phyloP scores from a whole-genome alignment of 2,329 filamentous ascomycete species.

The Diplodia scrobiculata region DNA sequence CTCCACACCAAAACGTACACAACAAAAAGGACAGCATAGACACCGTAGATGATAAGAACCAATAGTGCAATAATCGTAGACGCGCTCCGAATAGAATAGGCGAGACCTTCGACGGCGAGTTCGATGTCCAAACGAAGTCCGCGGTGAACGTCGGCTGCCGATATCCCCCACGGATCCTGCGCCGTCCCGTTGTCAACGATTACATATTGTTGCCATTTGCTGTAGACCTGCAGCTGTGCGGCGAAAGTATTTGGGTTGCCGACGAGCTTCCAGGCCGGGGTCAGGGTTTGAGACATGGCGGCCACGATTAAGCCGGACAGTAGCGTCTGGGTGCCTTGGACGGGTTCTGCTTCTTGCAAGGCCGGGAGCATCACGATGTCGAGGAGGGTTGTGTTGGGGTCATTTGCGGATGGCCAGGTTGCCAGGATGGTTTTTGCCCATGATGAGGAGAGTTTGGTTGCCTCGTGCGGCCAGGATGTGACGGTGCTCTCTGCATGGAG shows the following conservation, averaged over 20 bases:
- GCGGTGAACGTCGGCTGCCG: background rate
- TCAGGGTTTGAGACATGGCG: background rate
- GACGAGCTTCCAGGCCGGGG: background rate
- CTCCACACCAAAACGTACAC: background rate
- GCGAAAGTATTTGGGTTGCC: background rate
- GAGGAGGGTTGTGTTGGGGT: background rate
- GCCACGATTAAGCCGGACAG: background rate
- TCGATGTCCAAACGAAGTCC: background rate
- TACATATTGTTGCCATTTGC: rapidly evolving
- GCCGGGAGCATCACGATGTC: background rate
- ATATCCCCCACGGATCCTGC: background rate
- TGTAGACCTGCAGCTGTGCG: background rate
- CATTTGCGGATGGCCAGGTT: background rate
- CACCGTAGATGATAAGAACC: background rate
- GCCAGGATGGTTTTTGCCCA: background rate
- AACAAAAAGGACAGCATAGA: background rate
- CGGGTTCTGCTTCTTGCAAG: background rate
- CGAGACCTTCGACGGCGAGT: background rate
- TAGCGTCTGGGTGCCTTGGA: background rate
- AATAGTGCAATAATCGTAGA: background rate
- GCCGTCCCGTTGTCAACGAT: background rate
- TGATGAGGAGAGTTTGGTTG: background rate
- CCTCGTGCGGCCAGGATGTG: background rate
- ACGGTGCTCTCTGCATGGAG: background rate
- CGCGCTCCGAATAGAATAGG: background rate